These are phyloP conservation scores for Calonectria crousiana DNA, from an alignment of 2,329 filamentous ascomycete genomes.

Conservation along the genomic window DNA sequence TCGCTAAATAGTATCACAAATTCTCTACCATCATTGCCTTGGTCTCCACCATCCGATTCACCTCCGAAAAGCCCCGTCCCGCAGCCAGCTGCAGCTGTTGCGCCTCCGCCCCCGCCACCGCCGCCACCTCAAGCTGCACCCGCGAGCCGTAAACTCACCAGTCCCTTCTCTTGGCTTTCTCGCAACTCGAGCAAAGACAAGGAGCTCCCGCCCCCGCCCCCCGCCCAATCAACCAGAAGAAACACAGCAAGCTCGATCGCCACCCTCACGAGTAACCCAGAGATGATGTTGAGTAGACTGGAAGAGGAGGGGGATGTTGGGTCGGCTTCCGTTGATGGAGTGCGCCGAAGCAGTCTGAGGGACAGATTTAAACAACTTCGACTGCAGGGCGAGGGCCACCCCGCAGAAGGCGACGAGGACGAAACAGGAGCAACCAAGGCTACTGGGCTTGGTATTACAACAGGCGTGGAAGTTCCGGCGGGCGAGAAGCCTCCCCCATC, in stretches of 20 bases:
- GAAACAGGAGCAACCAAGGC: slow-evolving; percentile 51
- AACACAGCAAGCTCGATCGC: slow-evolving; percentile 86
- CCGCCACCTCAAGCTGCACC: slow-evolving; percentile 48
- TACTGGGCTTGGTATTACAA: slow-evolving; percentile 37
- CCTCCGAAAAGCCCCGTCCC: slow-evolving; percentile 59
- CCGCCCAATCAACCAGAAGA: slow-evolving; percentile 62
- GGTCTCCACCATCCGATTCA: slow-evolving; percentile 70
- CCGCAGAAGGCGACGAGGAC: slow-evolving; percentile 64
- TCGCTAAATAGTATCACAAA: slow-evolving; percentile 79
- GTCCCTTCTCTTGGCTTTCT: slow-evolving; percentile 89
- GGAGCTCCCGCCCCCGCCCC: slow-evolving; percentile 66
- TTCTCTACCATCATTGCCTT: slow-evolving; percentile 78
- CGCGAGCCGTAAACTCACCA: slow-evolving; percentile 79
- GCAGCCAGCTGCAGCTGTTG: slow-evolving; percentile 47
- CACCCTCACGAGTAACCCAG: slow-evolving; percentile 83
- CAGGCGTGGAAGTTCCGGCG: slow-evolving; percentile 41
- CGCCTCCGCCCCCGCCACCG: slow-evolving; percentile 47
- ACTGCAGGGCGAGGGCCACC: slow-evolving; percentile 78
- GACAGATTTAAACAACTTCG: slow-evolving; percentile 84
- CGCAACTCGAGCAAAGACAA: slow-evolving; percentile 73
- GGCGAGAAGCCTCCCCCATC: slow-evolving; percentile 53
- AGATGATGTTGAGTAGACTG: slow-evolving; percentile 81
- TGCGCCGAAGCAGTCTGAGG: slow-evolving; percentile 73
- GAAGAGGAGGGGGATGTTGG: slow-evolving; percentile 75
- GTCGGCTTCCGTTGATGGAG: slow-evolving; percentile 58